Conservation (phyloP, 108 stramenopile species). For the Nannochloropsis gaditana region DNA sequence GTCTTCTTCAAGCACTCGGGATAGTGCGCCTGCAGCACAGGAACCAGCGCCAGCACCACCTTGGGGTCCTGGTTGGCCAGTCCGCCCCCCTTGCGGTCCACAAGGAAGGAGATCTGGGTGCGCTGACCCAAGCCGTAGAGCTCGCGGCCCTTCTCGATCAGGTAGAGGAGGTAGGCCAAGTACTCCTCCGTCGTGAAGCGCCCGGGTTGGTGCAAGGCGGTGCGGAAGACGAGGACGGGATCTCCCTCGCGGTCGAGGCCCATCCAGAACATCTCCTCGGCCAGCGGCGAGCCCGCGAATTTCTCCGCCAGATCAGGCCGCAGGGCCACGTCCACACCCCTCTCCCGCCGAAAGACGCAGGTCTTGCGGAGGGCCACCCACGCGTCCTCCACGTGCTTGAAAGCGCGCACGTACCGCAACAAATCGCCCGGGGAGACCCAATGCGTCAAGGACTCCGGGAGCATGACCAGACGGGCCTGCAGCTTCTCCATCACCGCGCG, state of each 20-base stretch:
- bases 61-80: background rate
- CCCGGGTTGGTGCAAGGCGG: background rate
- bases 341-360: background rate
- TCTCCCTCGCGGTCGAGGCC: background rate
- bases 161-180: background rate
- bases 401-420: background rate
- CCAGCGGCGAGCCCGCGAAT: background rate
- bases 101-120: background rate
- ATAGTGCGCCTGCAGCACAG: background rate
- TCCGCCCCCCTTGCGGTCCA: background rate
- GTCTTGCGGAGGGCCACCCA: background rate
- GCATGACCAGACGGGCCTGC: background rate
- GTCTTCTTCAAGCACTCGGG: background rate
- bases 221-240: background rate
- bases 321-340: background rate
- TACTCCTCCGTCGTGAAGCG: background rate
- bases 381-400: background rate
- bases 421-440: slow-evolving; percentile 10
- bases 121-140: background rate
- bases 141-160: background rate
- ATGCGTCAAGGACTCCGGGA: background rate
- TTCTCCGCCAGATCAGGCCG: background rate
- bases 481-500: background rate
- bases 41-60: background rate
- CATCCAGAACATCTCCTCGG: background rate